These are phyloP conservation scores for Carnegiea gigantea DNA, from an alignment of 179 eudicot genomes.

Conservation along the genomic window DNA sequence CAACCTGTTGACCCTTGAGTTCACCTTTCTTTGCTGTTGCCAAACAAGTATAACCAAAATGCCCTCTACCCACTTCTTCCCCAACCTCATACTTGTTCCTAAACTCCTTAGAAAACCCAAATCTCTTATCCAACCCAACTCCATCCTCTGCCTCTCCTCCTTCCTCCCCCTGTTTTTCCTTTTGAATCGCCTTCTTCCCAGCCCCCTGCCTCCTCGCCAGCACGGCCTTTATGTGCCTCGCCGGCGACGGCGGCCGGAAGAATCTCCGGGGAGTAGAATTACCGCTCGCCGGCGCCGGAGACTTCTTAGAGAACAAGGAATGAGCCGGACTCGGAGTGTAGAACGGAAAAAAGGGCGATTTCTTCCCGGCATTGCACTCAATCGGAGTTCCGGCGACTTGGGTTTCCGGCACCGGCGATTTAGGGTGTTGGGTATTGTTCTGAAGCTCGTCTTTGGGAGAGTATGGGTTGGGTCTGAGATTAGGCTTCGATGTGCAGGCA, in stretches of 20 bases:
- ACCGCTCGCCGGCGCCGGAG: conserved; percentile 45
- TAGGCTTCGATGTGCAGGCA: conserved; percentile 54
- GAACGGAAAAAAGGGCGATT: conserved; percentile 63
- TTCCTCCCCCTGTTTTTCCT: conserved; percentile 25
- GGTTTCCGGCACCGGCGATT: conserved; percentile 21
- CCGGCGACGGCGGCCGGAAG: conserved; percentile 65
- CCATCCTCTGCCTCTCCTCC: conserved; percentile 28
- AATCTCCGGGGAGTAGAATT: conserved; percentile 45
- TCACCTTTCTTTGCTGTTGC: conserved; percentile 45
- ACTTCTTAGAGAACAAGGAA: conserved; percentile 50
- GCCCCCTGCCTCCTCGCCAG: conserved; percentile 45
- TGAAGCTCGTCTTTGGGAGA: conserved; percentile 18
- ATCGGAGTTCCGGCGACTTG: conserved; percentile 12
- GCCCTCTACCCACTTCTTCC: conserved; percentile 59
- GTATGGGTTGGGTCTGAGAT: conserved; percentile 39
- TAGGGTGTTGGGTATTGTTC: conserved; percentile 9
- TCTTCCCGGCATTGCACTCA: conserved; percentile 31
- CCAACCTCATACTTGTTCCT: conserved; percentile 35
- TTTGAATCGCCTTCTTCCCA: conserved; percentile 34
- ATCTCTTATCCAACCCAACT: conserved; percentile 26
- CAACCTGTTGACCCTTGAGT: conserved; percentile 44
- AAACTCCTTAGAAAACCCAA: conserved; percentile 22
- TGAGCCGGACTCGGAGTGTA: conserved; percentile 74
- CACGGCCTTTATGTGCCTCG: conserved; percentile 58
- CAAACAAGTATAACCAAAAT: conserved; percentile 57